Evolutionary conservation across 495 filamentous ascomycete genomes (phyloP).

Genomic region (Neurospora terricola): DNA sequence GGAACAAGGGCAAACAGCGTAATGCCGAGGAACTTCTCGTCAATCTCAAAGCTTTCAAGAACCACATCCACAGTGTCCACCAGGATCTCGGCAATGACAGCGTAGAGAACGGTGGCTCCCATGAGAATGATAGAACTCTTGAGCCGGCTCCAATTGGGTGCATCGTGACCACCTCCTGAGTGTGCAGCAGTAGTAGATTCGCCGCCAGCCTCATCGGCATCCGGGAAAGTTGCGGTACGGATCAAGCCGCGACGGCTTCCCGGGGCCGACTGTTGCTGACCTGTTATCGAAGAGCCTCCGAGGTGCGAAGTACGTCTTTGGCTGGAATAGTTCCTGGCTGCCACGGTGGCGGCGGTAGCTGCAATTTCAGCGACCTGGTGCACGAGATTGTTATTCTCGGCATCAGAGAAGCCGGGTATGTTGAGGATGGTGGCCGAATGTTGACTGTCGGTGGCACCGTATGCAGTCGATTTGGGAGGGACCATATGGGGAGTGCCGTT

Average conservation of each 20-base stretch:
- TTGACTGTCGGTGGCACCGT: conserved; percentile 17
- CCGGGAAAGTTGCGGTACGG: conserved; percentile 31
- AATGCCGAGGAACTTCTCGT: conserved; percentile 97
- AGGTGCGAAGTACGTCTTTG: conserved; percentile 14
- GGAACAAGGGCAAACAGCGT: conserved; percentile 95
- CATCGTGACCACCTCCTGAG: conserved; percentile 65
- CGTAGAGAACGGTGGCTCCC: conserved; percentile 85
- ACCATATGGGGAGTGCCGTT: conserved; percentile 55
- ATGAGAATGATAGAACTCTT: conserved; percentile 87
- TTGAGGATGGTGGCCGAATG: conserved; percentile 32
- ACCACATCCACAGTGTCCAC: conserved; percentile 96
- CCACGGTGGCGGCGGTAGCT: conserved; percentile 80
- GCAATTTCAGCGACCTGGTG: conserved; percentile 85
- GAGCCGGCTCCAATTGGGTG: conserved; percentile 89
- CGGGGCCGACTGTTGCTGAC: conserved; percentile 4
- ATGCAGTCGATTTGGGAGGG: conserved; percentile 52
- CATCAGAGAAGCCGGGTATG: conserved; percentile 61
- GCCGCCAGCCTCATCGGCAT: conserved; percentile 32
- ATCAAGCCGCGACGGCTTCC: conserved; percentile 20
- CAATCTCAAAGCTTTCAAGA: conserved; percentile 76
- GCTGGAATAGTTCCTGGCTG: conserved; percentile 59
- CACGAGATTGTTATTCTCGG: conserved; percentile 69
- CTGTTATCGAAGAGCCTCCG: conserved; percentile 10
- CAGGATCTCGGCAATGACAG: conserved; percentile 91
- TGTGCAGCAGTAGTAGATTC: conserved; percentile 18